phyloP scores from a whole-genome alignment of 805 yeast genomes.

The Myxozyma kluyveri region DNA sequence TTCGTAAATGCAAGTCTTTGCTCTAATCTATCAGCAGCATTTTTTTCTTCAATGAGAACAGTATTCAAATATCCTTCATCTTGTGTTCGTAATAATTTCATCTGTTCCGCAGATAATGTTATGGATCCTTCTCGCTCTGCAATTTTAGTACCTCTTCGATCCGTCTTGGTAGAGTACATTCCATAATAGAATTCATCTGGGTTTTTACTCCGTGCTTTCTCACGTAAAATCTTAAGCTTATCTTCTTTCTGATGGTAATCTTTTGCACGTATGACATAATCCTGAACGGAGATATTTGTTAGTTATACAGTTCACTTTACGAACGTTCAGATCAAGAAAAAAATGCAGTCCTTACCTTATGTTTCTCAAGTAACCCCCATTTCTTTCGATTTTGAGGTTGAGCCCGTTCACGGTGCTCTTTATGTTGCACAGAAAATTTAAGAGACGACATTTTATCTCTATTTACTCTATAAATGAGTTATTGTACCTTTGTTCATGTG shows the following conservation, averaged over 20 bases:
- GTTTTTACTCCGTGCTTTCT: constrained; percentile 70
- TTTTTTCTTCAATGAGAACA: constrained; percentile 64
- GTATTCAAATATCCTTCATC: constrained; percentile 84
- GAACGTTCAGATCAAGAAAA: too few species aligned
- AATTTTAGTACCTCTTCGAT: constrained; percentile 49
- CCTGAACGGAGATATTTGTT: constrained; percentile 36
- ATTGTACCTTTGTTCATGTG: too few species aligned
- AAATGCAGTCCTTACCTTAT: constrained; percentile 48
- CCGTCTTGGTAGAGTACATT: constrained; percentile 68
- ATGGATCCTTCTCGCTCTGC: constrained; percentile 51
- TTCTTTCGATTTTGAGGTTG: constrained; percentile 73
- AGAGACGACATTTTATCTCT: constrained; percentile 72
- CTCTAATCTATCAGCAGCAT: constrained; percentile 59
- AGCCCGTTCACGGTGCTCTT: constrained; percentile 91
- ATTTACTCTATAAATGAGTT: too few species aligned
- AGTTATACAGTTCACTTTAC: background rate
- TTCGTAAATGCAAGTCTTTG: constrained; percentile 34
- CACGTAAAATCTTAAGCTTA: constrained; percentile 63
- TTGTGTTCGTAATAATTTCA: constrained; percentile 75
- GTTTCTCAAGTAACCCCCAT: constrained; percentile 88
- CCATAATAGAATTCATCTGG: constrained; percentile 97
- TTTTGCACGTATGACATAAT: constrained; percentile 65
- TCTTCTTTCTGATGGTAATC: constrained; percentile 61
- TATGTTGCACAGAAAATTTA: constrained; percentile 90
- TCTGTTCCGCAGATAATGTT: constrained; percentile 57